Evolutionary conservation across 2,329 filamentous ascomycete species (phyloP).

Genomic region (Plenodomus lindquistii): DNA sequence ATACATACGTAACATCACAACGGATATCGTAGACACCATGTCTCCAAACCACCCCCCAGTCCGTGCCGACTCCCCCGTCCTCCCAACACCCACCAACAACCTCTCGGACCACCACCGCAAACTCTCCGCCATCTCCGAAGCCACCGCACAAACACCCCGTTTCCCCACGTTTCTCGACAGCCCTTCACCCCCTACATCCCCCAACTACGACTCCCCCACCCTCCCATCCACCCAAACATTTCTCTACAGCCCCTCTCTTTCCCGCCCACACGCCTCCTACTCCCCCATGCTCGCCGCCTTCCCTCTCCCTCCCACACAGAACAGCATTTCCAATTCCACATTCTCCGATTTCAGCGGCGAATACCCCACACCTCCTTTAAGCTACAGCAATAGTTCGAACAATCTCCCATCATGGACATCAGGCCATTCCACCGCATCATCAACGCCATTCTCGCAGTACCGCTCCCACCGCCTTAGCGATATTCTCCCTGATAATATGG

Average conservation of each 20-base stretch:
- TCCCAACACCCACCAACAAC: neutral
- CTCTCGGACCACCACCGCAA: neutral
- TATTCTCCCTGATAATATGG: constrained; percentile 4
- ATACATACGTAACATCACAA: neutral
- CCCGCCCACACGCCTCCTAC: neutral
- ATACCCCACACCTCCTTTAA: neutral
- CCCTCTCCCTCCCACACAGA: neutral
- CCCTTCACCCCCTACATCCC: neutral
- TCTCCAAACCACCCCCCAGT: neutral
- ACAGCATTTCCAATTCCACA: neutral
- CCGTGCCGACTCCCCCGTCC: neutral
- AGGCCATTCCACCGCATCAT: neutral
- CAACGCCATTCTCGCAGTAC: neutral
- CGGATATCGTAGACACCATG: neutral
- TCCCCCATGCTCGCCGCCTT: constrained; percentile 1
- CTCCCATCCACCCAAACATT: neutral
- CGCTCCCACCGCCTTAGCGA: neutral
- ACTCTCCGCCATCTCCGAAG: neutral
- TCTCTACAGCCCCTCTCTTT: neutral
- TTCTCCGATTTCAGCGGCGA: neutral
- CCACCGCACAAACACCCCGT: neutral
- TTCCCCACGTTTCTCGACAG: neutral
- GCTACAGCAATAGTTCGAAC: neutral
- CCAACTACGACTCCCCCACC: neutral
- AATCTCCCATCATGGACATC: neutral